Percentiles rank a stretch among this genome's conserved stretches.
Evolutionary conservation across 1,284 basidiomycete species (phyloP).

Genomic region (Schizophyllum amplum): DNA sequence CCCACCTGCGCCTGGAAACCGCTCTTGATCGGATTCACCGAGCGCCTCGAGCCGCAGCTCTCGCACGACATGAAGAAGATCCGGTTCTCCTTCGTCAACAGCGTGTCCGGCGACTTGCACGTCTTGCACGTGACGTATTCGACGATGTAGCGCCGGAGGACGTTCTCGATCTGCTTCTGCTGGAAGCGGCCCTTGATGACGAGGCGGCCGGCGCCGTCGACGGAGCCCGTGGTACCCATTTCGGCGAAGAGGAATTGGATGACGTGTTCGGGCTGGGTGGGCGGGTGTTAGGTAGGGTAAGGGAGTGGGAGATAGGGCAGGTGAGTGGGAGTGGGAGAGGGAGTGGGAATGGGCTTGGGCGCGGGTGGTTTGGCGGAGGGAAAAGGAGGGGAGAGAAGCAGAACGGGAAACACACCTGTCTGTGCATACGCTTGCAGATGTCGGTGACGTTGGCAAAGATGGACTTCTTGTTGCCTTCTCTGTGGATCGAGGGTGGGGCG

Average conservation of each 20-base stretch:
- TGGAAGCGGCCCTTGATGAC: conserved; percentile 98
- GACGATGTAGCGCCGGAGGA: conserved; percentile 93
- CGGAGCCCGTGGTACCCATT: conserved; percentile 95
- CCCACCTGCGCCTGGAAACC: conserved; percentile 98
- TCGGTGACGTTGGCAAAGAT: conserved; percentile 96
- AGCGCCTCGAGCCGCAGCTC: conserved; percentile 86
- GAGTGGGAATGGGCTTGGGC: too few relatives aligned
- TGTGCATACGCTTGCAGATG: conserved; percentile 98
- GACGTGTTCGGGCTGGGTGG: conserved; percentile 85
- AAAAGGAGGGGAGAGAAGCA: background rate
- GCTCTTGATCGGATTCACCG: conserved; percentile 95
- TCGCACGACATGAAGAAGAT: conserved; percentile 99
- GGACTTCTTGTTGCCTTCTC: conserved; percentile 96
- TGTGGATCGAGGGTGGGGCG: conserved; percentile 90
- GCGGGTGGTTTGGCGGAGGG: too few relatives aligned
- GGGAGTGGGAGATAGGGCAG: background rate
- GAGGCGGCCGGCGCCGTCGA: conserved; percentile 88
- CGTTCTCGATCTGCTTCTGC: conserved; percentile 98
- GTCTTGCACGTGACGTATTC: conserved; percentile 99
- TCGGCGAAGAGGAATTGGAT: conserved; percentile 97
- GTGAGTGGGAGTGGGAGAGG: background rate
- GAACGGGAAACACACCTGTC: conserved; percentile 37
- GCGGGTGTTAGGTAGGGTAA: background rate
- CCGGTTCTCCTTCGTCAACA: conserved; percentile 95
- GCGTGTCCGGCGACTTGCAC: conserved; percentile 97